Conservation (phyloP, 768 basidiomycete species). For the Rossbeevera mucosa region DNA sequence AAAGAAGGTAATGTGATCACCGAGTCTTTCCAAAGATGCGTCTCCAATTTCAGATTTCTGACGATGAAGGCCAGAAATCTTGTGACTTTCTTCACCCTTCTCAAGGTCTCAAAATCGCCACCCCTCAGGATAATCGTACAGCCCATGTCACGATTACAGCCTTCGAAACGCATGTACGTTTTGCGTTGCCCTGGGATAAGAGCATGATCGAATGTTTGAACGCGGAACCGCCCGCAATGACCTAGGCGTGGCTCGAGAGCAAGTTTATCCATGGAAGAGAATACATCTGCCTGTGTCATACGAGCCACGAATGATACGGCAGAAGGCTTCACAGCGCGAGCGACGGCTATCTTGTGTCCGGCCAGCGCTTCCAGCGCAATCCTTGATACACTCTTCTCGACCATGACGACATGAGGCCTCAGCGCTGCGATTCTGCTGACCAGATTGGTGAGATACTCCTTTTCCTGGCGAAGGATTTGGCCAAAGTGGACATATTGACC, state of each 20-base stretch:
- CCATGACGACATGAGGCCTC: slow-evolving; percentile 88
- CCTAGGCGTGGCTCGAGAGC: slow-evolving; percentile 87
- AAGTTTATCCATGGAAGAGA: slow-evolving; percentile 93
- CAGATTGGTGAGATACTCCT: slow-evolving; percentile 85
- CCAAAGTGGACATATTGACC: slow-evolving; percentile 92
- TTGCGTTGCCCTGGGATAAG: slow-evolving; percentile 93
- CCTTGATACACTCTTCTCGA: slow-evolving; percentile 87
- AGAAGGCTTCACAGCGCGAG: slow-evolving; percentile 81
- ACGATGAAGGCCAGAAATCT: slow-evolving; percentile 90
- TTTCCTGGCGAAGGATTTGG: slow-evolving; percentile 87
- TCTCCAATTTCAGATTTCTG: slow-evolving; percentile 90
- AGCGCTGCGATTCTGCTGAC: slow-evolving; percentile 86
- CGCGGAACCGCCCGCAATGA: slow-evolving; percentile 76
- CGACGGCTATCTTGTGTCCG: slow-evolving; percentile 83
- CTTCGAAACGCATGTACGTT: slow-evolving; percentile 98
- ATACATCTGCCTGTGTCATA: slow-evolving; percentile 92
- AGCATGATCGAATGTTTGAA: slow-evolving; percentile 93
- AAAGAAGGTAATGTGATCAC: slow-evolving; percentile 71
- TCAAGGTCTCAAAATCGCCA: slow-evolving; percentile 73
- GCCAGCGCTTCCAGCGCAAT: slow-evolving; percentile 85
- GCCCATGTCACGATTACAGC: slow-evolving; percentile 87
- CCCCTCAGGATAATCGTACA: slow-evolving; percentile 93
- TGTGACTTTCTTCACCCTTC: slow-evolving; percentile 87
- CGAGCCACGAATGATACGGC: slow-evolving; percentile 86
- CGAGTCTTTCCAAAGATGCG: slow-evolving; percentile 88